phyloP scores from a whole-genome alignment of 1,284 basidiomycete genomes.

The Serendipita sp. region DNA sequence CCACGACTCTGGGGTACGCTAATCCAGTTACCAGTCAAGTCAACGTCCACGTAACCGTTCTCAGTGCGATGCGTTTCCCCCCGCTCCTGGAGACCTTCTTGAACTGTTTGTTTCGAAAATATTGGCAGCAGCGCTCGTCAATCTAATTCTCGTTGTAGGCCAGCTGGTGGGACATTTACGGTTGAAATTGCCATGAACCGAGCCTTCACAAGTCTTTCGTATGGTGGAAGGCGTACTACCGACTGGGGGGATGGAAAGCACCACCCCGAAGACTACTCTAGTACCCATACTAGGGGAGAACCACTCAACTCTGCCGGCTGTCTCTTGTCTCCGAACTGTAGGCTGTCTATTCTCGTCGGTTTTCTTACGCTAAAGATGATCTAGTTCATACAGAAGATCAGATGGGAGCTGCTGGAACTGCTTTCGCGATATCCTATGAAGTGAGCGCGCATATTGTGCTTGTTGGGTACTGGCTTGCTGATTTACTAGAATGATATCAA shows the following conservation, averaged over 20 bases:
- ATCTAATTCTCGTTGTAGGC: not conserved
- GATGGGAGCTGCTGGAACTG: slow-evolving; percentile 1
- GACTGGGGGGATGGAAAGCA: slow-evolving; percentile 8
- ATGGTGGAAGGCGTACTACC: slow-evolving; percentile 3
- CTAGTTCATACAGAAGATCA: slow-evolving; percentile 6
- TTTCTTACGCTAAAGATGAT: not conserved
- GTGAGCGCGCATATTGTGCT: not conserved
- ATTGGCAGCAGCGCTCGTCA: not conserved
- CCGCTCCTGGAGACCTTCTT: slow-evolving; percentile 7
- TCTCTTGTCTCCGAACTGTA: slow-evolving; percentile 8
- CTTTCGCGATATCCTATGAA: slow-evolving; percentile 6
- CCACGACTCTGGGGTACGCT: not conserved
- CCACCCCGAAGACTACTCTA: slow-evolving; percentile 7
- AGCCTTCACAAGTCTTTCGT: slow-evolving; percentile 8
- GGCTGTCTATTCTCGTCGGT: not conserved
- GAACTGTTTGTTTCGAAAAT: not conserved
- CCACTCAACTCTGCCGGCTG: not conserved
- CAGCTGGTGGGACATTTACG: slow-evolving; percentile 9
- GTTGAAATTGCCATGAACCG: slow-evolving; percentile 8
- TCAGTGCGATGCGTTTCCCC: slow-evolving; percentile 8
- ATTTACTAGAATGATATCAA: not conserved
- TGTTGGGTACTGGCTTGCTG: not conserved
- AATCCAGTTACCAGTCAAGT: not conserved
- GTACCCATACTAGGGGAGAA: not conserved
- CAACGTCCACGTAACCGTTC: not conserved